A percentile compares a stretch with the other conserved stretches of the same genome.
These are phyloP conservation scores for Microdochium bolleyi DNA, from an alignment of 2,329 filamentous ascomycete genomes.

Conservation along the genomic window DNA sequence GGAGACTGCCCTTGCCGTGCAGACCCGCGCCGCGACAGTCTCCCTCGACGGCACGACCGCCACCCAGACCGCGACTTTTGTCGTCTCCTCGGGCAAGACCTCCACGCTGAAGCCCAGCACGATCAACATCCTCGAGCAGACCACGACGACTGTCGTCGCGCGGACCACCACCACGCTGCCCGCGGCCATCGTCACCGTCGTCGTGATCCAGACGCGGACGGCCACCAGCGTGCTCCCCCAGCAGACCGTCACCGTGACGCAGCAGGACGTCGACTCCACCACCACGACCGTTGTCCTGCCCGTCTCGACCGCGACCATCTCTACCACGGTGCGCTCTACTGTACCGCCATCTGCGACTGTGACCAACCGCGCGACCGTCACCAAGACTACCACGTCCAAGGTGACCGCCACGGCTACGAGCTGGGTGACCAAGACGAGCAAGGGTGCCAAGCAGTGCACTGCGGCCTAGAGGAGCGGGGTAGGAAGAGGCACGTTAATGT, in stretches of 20 bases:
- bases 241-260: slow-evolving; percentile 1
- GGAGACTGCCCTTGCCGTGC: slow-evolving; percentile 1
- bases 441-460: slow-evolving; percentile 1
- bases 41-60: slow-evolving; percentile 8
- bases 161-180: slow-evolving; percentile 1
- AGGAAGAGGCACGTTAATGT: too few relatives aligned
- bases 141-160: slow-evolving; percentile 1
- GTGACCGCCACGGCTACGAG: slow-evolving; percentile 7
- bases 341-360: slow-evolving; percentile 1
- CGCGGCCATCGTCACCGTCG: neutral
- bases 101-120: neutral
- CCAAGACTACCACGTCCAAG: slow-evolving; percentile 8
- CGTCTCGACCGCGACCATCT: slow-evolving; percentile 1
- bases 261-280: neutral
- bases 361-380: neutral
- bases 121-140: neutral
- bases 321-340: slow-evolving; percentile 1
- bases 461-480: neutral
- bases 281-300: slow-evolving; percentile 1
- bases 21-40: slow-evolving; percentile 4
- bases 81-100: slow-evolving; percentile 2
- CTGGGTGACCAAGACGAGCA: slow-evolving; percentile 2
- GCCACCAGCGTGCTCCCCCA: neutral
- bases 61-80: slow-evolving; percentile 4
- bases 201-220: slow-evolving; percentile 1